Base-by-base conservation (phyloP, 805 yeast species). In the Monosporozyma aerobia region DNA sequence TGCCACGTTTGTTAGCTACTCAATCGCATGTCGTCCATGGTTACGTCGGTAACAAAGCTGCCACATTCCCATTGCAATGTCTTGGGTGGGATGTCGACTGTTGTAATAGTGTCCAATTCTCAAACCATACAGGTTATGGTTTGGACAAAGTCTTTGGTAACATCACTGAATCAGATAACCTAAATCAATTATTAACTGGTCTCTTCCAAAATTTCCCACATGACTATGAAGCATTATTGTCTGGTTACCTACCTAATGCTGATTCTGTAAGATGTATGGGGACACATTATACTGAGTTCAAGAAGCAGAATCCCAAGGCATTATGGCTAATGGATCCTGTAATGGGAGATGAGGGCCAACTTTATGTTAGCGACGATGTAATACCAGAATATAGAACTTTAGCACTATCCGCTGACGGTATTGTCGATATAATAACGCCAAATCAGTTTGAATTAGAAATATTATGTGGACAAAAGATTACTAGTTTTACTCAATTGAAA, bases 1-100 rank as follows among this genome's bases (percentile, higher is more conserved):
- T 60, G 63, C 61, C 59, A 19, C 53, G 58, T 39, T 39, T 60
- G 23, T 51, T 60, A 54, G 59, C 62, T 22, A 60, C 63, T 44
- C 92, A 88, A 59, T 88, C 96, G 3, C 97, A 94, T 67, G 98
- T 94, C 1, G 90, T 82, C 2, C 98, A 92, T 65, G 99, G 99
- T 2, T 85, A 88, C 62, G 99, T 94, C 1, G 99, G 99, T 1
- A 90, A 90, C 66, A 79, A 83, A 53, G 96, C 97, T 0, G 87
- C 94, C 0, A 86, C 92, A 2, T 87, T 94, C 64, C 97, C 98
- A 0, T 70, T 92, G 23, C 97, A 92, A 63, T 73, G 81, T 44
- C 74, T 80, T 46, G 95, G 94, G 0, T 92, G 97, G 97, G 92
- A 94, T 64, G 96, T 90, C 9, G 97, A 92, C 65, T 82, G 82